Percentiles rank a stretch among this genome's conserved stretches.
phyloP scores from a whole-genome alignment of 345 rosid species.

The Dovyalis caffra region DNA sequence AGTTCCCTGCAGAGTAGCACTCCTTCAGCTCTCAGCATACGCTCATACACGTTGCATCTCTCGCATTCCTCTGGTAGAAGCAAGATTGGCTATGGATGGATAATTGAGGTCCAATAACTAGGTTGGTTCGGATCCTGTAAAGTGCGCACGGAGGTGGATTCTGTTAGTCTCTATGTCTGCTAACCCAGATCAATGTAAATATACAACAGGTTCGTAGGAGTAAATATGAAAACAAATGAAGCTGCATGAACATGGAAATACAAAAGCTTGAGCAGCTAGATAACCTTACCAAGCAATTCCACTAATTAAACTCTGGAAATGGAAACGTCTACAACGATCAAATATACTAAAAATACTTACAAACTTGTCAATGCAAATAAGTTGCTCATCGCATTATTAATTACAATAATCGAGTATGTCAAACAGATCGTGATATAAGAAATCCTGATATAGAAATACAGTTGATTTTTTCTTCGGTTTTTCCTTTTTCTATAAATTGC shows the following conservation, averaged over 20 bases:
- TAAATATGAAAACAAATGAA: too few relatives aligned
- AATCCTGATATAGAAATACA: not conserved
- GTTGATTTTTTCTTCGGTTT: not conserved
- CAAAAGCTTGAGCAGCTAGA: too few relatives aligned
- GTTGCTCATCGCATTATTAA: constrained; percentile 9
- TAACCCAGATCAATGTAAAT: not conserved
- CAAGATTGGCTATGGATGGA: not conserved
- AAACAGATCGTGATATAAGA: not conserved
- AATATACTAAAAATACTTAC: not conserved
- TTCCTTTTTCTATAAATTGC: not conserved
- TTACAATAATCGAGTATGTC: constrained; percentile 23
- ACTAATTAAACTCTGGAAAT: too few relatives aligned
- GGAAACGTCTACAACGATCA: too few relatives aligned
- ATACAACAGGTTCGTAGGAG: too few relatives aligned
- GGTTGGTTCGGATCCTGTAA: not conserved
- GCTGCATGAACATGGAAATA: too few relatives aligned
- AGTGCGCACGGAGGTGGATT: not conserved
- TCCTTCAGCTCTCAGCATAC: not conserved
- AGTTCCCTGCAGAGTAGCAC: not conserved
- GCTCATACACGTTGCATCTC: not conserved
- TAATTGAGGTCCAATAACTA: not conserved
- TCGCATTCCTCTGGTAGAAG: not conserved
- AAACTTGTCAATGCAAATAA: constrained; percentile 1
- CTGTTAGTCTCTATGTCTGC: not conserved
- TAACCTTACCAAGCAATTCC: too few relatives aligned